A percentile compares a stretch with the other conserved stretches of the same genome.
These are phyloP conservation scores for Rhizopus delemar DNA, from an alignment of 371 early-diverging fungal genomes.

Conservation along the genomic window DNA sequence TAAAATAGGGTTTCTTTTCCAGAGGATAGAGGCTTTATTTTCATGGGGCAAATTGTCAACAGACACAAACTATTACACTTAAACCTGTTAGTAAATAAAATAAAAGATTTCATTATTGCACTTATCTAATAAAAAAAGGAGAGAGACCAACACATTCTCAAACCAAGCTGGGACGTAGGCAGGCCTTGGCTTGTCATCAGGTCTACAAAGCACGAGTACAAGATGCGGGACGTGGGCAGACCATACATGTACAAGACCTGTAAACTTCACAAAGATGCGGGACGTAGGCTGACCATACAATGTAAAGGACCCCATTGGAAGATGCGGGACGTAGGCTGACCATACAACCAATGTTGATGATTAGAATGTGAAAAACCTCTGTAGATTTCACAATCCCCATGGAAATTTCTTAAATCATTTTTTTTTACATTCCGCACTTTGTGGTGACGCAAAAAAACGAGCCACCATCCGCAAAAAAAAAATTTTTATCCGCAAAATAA, in stretches of 20 bases:
- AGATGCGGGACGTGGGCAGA: slow-evolving; percentile 11
- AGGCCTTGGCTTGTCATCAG: slow-evolving; percentile 3
- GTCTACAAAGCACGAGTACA: slow-evolving; percentile 7
- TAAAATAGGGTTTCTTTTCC: not conserved
- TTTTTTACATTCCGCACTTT: slow-evolving; percentile 1
- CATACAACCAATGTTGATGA: slow-evolving; percentile 9
- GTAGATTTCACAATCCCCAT: not conserved
- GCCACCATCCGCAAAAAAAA: not conserved
- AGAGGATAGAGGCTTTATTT: not conserved
- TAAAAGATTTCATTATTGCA: no score
- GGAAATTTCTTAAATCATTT: not conserved
- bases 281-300: slow-evolving; percentile 2
- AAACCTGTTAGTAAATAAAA: no score
- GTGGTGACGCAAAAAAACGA: not conserved
- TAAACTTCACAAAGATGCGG: slow-evolving; percentile 5
- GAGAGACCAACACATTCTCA: slow-evolving; percentile 9
- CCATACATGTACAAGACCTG: slow-evolving; percentile 1
- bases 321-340: no score
- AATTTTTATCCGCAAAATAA: not conserved
- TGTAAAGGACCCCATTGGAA: no score
- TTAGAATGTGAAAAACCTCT: slow-evolving; percentile 8
- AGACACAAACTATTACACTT: no score
- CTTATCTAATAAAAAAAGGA: slow-evolving; percentile 7
- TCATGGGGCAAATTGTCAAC: no score
- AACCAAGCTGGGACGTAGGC: slow-evolving; percentile 8